Conservation (phyloP, 2,329 filamentous ascomycete genomes). For the Phialophora verrucosa region DNA sequence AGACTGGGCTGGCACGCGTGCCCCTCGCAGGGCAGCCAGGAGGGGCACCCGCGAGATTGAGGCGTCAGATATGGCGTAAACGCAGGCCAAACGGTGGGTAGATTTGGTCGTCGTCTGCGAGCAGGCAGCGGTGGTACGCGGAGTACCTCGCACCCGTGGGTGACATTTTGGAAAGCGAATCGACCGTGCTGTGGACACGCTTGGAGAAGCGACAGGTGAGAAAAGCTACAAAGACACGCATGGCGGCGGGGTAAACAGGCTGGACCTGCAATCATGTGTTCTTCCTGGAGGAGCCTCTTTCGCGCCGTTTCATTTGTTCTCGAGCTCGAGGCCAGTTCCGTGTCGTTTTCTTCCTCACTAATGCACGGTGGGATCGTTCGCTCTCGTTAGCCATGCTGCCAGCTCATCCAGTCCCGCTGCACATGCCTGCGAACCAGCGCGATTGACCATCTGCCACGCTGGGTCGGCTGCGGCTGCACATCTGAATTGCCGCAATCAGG, state of each 20-base stretch:
- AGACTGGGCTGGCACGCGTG: too few relatives aligned
- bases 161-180: conserved; percentile 8
- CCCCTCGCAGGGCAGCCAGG: too few relatives aligned
- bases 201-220: conserved; percentile 10
- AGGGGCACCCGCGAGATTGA: too few relatives aligned
- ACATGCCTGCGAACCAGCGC: conserved; percentile 19
- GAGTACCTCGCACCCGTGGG: conserved; percentile 17
- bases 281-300: conserved; percentile 3
- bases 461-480: conserved; percentile 21
- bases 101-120: not conserved
- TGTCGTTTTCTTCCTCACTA: conserved; percentile 23
- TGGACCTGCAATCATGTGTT: conserved; percentile 18
- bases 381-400: conserved; percentile 16
- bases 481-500: conserved; percentile 26
- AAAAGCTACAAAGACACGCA: conserved; percentile 6
- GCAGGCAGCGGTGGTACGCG: conserved; percentile 8
- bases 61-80: too few relatives aligned
- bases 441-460: conserved; percentile 22
- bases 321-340: not conserved
- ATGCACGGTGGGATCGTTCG: not conserved
- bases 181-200: not conserved
- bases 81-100: conserved; percentile 7
- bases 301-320: conserved; percentile 21
- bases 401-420: conserved; percentile 22
- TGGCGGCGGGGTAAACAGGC: conserved; percentile 14